Evolutionary conservation across 768 basidiomycete species (phyloP).

Genomic region (Hygrocybe punicea): DNA sequence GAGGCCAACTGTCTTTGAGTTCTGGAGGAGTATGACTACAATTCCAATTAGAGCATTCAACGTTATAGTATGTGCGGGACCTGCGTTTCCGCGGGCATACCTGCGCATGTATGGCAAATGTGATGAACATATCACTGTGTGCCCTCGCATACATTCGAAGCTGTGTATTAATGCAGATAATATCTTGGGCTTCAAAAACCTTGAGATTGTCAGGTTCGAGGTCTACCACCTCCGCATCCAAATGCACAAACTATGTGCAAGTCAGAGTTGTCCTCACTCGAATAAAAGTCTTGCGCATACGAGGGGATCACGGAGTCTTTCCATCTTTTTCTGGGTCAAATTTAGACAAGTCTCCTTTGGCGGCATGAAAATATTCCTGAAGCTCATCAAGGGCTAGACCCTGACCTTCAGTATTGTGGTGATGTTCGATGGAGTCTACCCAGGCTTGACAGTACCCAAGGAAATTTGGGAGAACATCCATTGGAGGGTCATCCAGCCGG

Average conservation of each 20-base stretch:
- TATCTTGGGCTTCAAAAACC: conserved; percentile 24
- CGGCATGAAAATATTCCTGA: conserved; percentile 21
- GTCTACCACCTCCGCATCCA: too few relatives aligned
- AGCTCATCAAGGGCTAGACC: conserved; percentile 23
- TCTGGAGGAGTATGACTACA: conserved; percentile 39
- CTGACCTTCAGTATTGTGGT: conserved; percentile 36
- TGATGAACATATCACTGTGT: conserved; percentile 32
- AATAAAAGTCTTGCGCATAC: too few relatives aligned
- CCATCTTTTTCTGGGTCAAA: conserved; percentile 33
- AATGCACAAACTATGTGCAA: too few relatives aligned
- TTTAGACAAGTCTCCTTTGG: conserved; percentile 23
- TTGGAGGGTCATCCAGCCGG: conserved; percentile 34
- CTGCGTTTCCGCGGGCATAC: too few relatives aligned
- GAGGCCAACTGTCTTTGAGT: conserved; percentile 36
- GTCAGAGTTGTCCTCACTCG: too few relatives aligned
- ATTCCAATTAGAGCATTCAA: neutral
- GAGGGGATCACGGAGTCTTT: conserved; percentile 22
- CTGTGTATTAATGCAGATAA: conserved; percentile 24
- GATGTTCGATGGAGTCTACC: conserved; percentile 32
- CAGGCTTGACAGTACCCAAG: conserved; percentile 41
- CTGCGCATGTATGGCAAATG: conserved; percentile 38
- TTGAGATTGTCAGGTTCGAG: too few relatives aligned
- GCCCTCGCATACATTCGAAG: conserved; percentile 32
- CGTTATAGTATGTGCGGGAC: neutral
- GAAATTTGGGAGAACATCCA: conserved; percentile 38